A percentile compares a stretch with the other conserved stretches of the same genome.
phyloP scores from a whole-genome alignment of 768 basidiomycete genomes.

The Lentinula raphanica region DNA sequence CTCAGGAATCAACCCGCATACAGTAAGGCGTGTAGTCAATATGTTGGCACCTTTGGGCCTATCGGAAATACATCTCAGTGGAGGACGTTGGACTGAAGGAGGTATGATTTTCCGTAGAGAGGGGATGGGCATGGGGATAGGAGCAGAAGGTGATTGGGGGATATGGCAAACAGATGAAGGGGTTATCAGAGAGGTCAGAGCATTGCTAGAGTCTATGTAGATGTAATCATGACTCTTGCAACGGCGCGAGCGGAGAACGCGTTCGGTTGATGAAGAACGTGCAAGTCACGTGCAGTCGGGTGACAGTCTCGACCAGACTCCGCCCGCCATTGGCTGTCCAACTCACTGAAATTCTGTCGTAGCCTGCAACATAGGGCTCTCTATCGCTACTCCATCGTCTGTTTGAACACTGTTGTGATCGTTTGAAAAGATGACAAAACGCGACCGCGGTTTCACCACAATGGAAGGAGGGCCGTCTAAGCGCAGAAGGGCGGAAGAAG shows the following conservation, averaged over 20 bases:
- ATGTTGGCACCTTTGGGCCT: constrained; percentile 52
- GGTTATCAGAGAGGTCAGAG: constrained; percentile 26
- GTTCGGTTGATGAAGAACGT: neutral
- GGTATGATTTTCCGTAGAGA: constrained; percentile 44
- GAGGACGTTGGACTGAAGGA: constrained; percentile 56
- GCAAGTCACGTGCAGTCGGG: neutral
- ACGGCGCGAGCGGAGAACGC: constrained; percentile 37
- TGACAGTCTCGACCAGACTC: neutral
- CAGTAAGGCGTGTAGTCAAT: constrained; percentile 43
- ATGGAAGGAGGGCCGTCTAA: constrained; percentile 35
- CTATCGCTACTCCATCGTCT: neutral
- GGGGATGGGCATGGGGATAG: constrained; percentile 67
- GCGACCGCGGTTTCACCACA: constrained; percentile 39
- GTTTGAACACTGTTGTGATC: neutral
- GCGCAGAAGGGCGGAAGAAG: constrained; percentile 43
- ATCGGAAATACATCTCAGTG: constrained; percentile 71
- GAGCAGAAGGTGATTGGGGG: constrained; percentile 53
- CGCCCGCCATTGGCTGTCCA: neutral
- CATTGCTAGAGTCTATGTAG: neutral
- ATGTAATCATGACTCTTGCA: constrained; percentile 28
- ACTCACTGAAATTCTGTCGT: neutral
- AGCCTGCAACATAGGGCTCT: no score
- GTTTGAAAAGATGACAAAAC: constrained; percentile 38
- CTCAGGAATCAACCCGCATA: constrained; percentile 64
- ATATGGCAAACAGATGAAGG: constrained; percentile 61